phyloP scores from a whole-genome alignment of 306 rosid species.

The Prosopis cineraria region DNA sequence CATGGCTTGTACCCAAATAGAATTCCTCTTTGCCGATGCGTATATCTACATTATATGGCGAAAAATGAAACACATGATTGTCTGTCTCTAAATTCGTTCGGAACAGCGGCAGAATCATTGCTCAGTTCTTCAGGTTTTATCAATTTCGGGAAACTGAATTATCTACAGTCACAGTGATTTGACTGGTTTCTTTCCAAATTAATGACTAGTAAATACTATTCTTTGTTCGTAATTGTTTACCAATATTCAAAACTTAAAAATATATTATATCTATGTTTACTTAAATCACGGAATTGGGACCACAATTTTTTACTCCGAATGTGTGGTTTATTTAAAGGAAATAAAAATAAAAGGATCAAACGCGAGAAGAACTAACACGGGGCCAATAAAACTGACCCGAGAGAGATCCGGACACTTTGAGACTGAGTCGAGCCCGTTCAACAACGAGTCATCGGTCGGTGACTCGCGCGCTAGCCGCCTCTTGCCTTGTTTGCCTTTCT shows the following conservation, averaged over 20 bases:
- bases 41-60: background rate
- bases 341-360: background rate
- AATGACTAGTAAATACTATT: background rate
- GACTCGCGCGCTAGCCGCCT: slow-evolving; percentile 53
- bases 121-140: background rate
- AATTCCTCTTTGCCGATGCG: background rate
- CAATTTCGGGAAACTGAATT: background rate
- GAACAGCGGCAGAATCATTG: slow-evolving; percentile 1
- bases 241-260: slow-evolving; percentile 5
- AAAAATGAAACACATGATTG: background rate
- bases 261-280: slow-evolving; percentile 1
- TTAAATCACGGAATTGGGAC: background rate
- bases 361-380: background rate
- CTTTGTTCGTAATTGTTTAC: background rate
- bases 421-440: slow-evolving; percentile 34
- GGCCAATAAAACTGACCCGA: slow-evolving; percentile 40
- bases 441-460: slow-evolving; percentile 37
- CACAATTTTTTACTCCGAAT: slow-evolving; percentile 11
- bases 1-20: slow-evolving; percentile 9
- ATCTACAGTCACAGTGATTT: background rate
- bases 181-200: background rate
- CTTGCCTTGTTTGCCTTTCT: slow-evolving; percentile 41
- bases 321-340: background rate
- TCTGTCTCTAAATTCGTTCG: background rate
- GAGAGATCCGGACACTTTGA: slow-evolving; percentile 46